A percentile compares a stretch with the other conserved stretches of the same genome.
phyloP scores from a whole-genome alignment of 2,329 filamentous ascomycete species.

The Xylaria sp. region DNA sequence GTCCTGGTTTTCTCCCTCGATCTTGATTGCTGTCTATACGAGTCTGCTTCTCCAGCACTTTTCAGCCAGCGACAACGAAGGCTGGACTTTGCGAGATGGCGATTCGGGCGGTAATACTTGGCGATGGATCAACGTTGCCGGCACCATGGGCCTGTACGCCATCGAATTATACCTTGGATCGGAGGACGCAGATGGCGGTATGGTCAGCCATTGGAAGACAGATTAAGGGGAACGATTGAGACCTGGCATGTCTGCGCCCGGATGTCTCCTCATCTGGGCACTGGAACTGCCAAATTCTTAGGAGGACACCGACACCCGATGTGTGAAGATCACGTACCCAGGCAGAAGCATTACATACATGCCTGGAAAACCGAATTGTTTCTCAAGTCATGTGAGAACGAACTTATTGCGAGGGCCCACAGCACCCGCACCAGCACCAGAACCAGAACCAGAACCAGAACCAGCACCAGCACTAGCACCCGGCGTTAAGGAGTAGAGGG shows the following conservation, averaged over 20 bases:
- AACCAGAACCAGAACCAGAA: no score
- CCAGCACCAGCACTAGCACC: background rate
- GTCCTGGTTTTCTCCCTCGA: conserved; percentile 91
- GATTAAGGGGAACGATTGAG: conserved; percentile 48
- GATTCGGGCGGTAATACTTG: conserved; percentile 80
- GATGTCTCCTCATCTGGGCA: conserved; percentile 10
- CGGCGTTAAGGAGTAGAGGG: conserved; percentile 29
- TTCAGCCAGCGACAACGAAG: conserved; percentile 64
- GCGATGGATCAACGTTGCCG: conserved; percentile 88
- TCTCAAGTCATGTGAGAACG: conserved; percentile 18
- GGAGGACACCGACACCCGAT: background rate
- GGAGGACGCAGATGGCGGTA: conserved; percentile 67
- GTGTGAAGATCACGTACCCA: background rate
- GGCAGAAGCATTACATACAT: conserved; percentile 2
- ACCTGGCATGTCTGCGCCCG: background rate
- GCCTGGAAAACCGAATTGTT: conserved; percentile 7
- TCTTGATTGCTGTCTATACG: conserved; percentile 93
- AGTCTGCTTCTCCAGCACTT: conserved; percentile 95
- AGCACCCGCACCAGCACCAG: conserved; percentile 16
- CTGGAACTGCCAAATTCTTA: conserved; percentile 2
- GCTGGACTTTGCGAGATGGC: conserved; percentile 82
- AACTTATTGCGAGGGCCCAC: conserved; percentile 25
- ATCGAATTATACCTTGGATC: conserved; percentile 84
- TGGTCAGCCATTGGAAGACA: conserved; percentile 85
- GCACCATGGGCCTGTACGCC: conserved; percentile 84